Base-by-base conservation (phyloP, 1,284 basidiomycete genomes). In the Austropuccinia psidii region DNA sequence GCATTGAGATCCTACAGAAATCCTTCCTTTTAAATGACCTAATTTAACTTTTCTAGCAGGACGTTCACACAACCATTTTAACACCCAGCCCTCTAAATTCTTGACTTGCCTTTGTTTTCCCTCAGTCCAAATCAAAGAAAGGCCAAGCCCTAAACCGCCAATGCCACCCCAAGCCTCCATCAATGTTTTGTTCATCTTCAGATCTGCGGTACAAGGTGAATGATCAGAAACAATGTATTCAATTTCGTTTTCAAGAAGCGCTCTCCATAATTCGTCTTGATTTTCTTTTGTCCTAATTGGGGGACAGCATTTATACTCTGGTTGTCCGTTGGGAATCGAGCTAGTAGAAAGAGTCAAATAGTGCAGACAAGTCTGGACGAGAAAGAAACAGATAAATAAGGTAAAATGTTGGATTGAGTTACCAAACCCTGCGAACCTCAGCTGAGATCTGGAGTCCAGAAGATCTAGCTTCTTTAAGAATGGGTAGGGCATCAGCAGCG, bases 291-390 rank as follows among this genome's bases (percentile, higher is more conserved):
- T 85, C 52, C 93, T 86, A 76, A 97, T 90, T 2, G 93, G 93
- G n/a, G 93, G 93, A 81, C 91, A 94, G 79, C 93, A 96, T 80
- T 97, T 96, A 85, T 89, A 91, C 80, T 91, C 88, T 47, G 90
- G 87, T 21, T 82, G 85, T 2, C 89, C 88, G 74, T 85, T 81
- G 5, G 90, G 91, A 62, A 84, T 81, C 24, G 79, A 77, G 74
- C 82, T 82, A 6, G 80, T 77, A 41, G 76, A 76, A 2, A 83
- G 76, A 11, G 75, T 77, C 33, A 72, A 74, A 75, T 24, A 90
- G 86, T 55, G 78, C 75, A n/a, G 75, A n/a, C 33, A 76, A 70
- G 49, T 70, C 54, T 21, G 55, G 49, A 70, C 85, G 80, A 75
- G 85, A 52, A 52, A 13, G 9, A 52, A 52, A 52, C 19, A 52